A percentile compares a stretch with the other conserved stretches of the same genome.
Conservation (phyloP, 1,284 basidiomycete genomes). For the Cryptococcus jaspeensis region DNA sequence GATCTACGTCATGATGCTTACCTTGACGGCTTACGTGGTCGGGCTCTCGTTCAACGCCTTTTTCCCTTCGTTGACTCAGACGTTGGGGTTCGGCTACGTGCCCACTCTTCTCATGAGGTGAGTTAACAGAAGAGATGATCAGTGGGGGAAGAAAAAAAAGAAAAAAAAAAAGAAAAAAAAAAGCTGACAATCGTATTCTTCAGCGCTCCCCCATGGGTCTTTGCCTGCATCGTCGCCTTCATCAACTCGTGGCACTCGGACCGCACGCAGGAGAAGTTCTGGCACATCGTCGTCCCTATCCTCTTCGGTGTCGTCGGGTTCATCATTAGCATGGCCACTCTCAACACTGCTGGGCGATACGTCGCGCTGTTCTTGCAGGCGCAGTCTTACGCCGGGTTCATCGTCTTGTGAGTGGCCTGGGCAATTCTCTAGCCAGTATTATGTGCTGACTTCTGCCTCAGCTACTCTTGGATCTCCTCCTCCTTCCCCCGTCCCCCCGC, state of each 20-base stretch:
- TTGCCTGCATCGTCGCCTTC: conserved; percentile 60
- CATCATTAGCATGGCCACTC: conserved; percentile 43
- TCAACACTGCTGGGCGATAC: conserved; percentile 45
- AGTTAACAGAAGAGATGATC: background rate
- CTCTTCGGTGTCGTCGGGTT: conserved; percentile 40
- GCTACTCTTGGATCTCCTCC: conserved; percentile 42
- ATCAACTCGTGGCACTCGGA: conserved; percentile 69
- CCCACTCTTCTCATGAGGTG: conserved; percentile 61
- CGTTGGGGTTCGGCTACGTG: conserved; percentile 64
- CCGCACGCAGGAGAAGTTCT: conserved; percentile 56
- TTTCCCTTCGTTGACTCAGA: conserved; percentile 64
- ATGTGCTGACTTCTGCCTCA: background rate
- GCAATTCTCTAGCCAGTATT: background rate
- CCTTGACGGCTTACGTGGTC: conserved; percentile 56
- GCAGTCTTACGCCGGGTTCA: conserved; percentile 43
- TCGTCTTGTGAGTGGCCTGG: conserved; percentile 26
- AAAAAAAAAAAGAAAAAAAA: background rate
- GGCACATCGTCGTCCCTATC: conserved; percentile 59
- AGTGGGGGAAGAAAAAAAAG: background rate
- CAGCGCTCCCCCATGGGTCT: conserved; percentile 70
- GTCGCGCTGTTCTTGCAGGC: conserved; percentile 49
- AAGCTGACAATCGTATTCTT: conserved; percentile 62
- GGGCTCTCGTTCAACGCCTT: conserved; percentile 71
- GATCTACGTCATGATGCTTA: conserved; percentile 61
- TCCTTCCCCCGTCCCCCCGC: conserved; percentile 48